Base-by-base conservation (phyloP, 2,329 filamentous ascomycete genomes). In the Trichoderma afroharzianum region DNA sequence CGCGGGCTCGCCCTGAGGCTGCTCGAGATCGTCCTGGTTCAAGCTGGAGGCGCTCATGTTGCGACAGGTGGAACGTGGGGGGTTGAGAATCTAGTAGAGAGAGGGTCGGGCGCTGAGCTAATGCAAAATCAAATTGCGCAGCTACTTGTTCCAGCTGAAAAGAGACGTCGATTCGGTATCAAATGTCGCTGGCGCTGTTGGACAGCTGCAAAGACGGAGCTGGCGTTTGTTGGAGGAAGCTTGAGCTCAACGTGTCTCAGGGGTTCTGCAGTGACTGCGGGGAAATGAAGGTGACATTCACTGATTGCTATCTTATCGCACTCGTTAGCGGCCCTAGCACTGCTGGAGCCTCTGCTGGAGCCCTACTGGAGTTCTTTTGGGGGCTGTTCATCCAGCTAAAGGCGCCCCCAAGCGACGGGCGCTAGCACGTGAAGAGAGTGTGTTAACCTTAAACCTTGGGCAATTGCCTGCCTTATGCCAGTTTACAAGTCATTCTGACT, bases 1-100 rank as follows among this genome's bases (percentile, higher is more conserved):
- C 68, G 86, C 87, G 59, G 87, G 83, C 58, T 86, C 82, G 72
- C 86, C 85, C 55, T 78, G 76, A 32, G 79, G 78, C 47, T 71
- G 74, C 72, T 78, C 75, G 72, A 76, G 68, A 26, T 67, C 63
- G 18, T 71, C 62, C n/a, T 67, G 63, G 18, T 71, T 62, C 15
- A 50, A 15, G 64, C 8, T 61, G 72, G 74, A 72, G 70, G 78
- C 70, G 74, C 74, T 75, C 75, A 76, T 76, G 55, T 68, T 62
- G 74, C 53, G 67, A 63, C n/a, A 30, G 36, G 18, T 3, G 39
- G 30, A 15, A 21, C 57, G 14, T 43, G 26, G 66, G 36, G n/a
- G 4, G 30, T 11, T 15, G 36, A 3, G 55, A 36, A 26, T 33
- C 7, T 21, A 11, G 24, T 8, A 28, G 12, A 32, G n/a, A 14